Evolutionary conservation across 768 basidiomycete genomes (phyloP), one percentile per base, ranked within the genome.

Genomic region (Tulasnella sp.): DNA sequence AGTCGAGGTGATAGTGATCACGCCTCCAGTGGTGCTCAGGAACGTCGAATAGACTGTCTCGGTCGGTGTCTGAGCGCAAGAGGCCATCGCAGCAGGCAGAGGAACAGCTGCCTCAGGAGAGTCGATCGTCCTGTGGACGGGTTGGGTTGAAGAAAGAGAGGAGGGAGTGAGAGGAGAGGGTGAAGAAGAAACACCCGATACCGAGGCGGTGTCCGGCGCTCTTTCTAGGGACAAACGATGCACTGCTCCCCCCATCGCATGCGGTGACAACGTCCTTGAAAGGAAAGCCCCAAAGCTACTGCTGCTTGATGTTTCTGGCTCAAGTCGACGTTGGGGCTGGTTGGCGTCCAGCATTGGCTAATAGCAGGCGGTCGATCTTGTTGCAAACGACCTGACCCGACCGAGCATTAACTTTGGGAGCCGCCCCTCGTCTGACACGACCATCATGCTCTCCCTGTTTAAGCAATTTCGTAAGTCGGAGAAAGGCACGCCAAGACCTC

Each of bases 41-140:
- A 70, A 22, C 29, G 69, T 62, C 36, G 42, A 40, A 47, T 44
- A 70, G n/a, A 52, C 41, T 4, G 69, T 70, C 29, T 70, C 42
- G 44, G 69, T 47, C 26, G 69, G 69, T 35, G 69, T 70, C 36
- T 47, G 69, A 7, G 22, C 44, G 47, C 69, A 70, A 32, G 22
- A 39, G 29, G 69, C 69, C 69, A 70, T 70, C 26, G 29, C n/a
- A n/a, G n/a, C 64, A 41, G 64, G 35, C 19, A 37, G 35, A 36
- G 64, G 64, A 66, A 34, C 36, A 41, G 40, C 35, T 37, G 26
- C 35, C n/a, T 32, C 14, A 41, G 35, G 64, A 8, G 26, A 17
- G 64, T 36, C 35, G 6, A 66, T 41, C 39, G 67, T 41, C 67
- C 9, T 39, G 22, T 16, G 39, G 36, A 37, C 39, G 42, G 39